phyloP scores from a whole-genome alignment of 2,329 filamentous ascomycete species.

The Clonostachys rosea region DNA sequence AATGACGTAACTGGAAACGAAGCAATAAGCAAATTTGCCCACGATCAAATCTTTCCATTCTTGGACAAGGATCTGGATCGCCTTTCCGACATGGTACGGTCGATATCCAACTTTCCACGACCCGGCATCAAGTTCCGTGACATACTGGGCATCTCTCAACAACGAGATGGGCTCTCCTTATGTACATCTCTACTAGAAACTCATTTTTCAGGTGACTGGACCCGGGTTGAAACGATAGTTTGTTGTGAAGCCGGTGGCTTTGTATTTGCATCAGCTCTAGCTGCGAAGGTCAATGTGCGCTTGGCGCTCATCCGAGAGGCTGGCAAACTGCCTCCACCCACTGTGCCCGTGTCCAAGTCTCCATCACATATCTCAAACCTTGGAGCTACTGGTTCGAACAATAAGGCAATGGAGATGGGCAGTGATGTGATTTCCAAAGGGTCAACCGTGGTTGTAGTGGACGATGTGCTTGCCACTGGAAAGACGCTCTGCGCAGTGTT shows the following conservation, averaged over 20 bases:
- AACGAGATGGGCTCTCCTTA: conserved; percentile 41
- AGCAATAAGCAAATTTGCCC: conserved; percentile 30
- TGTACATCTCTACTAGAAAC: conserved; percentile 43
- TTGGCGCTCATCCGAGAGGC: conserved; percentile 47
- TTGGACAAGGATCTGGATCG: conserved; percentile 36
- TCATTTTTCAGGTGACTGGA: conserved; percentile 42
- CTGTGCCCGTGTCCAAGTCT: conserved; percentile 37
- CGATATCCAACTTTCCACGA: conserved; percentile 43
- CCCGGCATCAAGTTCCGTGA: conserved; percentile 50
- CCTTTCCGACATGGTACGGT: conserved; percentile 44
- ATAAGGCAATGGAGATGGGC: conserved; percentile 44
- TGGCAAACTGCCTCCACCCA: conserved; percentile 56
- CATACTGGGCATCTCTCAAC: conserved; percentile 49
- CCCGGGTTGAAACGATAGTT: conserved; percentile 34
- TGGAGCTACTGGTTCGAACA: conserved; percentile 2
- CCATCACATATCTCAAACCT: conserved; percentile 48
- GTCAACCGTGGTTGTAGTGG: conserved; percentile 47
- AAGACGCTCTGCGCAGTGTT: conserved; percentile 49
- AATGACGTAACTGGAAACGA: conserved; percentile 41
- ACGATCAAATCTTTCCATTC: conserved; percentile 34
- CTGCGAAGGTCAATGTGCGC: conserved; percentile 28
- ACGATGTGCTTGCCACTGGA: conserved; percentile 55
- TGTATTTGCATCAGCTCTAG: conserved; percentile 48
- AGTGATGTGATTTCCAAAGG: conserved; percentile 28
- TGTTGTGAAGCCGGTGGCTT: conserved; percentile 55